Percentiles rank a stretch among this genome's conserved stretches.
Conservation (phyloP, 2,329 filamentous ascomycete genomes). For the Diaporthe capsici region DNA sequence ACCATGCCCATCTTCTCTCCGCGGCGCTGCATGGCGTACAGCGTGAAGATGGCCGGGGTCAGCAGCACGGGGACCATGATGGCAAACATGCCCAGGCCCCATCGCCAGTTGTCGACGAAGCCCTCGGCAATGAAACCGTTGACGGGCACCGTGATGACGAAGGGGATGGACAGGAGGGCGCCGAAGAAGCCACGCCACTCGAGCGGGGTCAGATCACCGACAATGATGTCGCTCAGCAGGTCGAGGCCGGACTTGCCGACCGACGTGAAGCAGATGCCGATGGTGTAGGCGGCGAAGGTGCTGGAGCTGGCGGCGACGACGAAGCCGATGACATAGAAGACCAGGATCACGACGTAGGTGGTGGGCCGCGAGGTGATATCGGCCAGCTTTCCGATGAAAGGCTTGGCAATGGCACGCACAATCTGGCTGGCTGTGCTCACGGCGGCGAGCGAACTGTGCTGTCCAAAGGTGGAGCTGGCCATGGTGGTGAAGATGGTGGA, state of each 20-base stretch:
- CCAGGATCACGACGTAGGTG: conserved; percentile 56
- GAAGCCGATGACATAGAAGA: conserved; percentile 55
- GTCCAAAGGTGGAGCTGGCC: conserved; percentile 52
- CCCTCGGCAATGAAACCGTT: conserved; percentile 57
- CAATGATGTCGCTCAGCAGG: conserved; percentile 54
- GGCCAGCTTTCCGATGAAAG: conserved; percentile 55
- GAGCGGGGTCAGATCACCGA: conserved; percentile 54
- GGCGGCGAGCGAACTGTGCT: conserved; percentile 51
- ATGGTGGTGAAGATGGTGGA: conserved; percentile 50
- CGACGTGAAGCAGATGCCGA: conserved; percentile 55
- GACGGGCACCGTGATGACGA: conserved; percentile 55
- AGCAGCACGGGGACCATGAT: conserved; percentile 72
- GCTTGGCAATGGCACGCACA: conserved; percentile 56
- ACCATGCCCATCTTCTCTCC: conserved; percentile 67
- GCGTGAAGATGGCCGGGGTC: conserved; percentile 67
- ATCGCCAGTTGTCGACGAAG: conserved; percentile 63
- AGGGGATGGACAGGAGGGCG: conserved; percentile 47
- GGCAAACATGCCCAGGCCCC: conserved; percentile 74
- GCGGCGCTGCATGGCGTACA: conserved; percentile 70
- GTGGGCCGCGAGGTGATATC: conserved; percentile 56
- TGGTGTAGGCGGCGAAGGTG: conserved; percentile 52
- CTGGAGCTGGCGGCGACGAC: conserved; percentile 52
- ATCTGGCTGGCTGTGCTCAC: conserved; percentile 53
- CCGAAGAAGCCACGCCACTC: conserved; percentile 56
- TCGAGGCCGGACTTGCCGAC: conserved; percentile 56